phyloP scores from a whole-genome alignment of 139 green algal species.

The Closterium sp. region DNA sequence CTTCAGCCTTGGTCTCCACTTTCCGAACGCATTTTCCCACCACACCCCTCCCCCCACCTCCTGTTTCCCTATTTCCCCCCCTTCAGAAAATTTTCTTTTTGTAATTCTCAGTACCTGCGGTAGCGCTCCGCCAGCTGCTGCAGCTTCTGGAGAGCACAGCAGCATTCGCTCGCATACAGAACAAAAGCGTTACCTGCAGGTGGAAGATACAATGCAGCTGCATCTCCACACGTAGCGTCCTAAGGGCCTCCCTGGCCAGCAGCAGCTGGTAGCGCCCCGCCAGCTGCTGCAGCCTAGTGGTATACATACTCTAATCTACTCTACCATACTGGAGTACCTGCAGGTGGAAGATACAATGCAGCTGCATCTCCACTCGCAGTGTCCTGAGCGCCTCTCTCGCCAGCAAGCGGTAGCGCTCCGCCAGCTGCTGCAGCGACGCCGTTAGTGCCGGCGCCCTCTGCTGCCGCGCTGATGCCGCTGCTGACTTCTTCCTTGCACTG shows the following conservation, averaged over 20 bases:
- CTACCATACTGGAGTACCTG: slow-evolving; percentile 19
- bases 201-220: slow-evolving; percentile 43
- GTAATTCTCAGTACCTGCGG: neutral
- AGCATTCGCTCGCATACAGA: neutral
- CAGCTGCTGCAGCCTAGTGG: neutral
- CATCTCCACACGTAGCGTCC: slow-evolving; percentile 15
- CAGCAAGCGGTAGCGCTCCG: slow-evolving; percentile 9
- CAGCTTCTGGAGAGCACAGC: neutral
- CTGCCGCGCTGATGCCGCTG: neutral
- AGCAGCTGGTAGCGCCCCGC: neutral
- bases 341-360: slow-evolving; percentile 42
- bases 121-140: neutral
- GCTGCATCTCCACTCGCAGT: slow-evolving; percentile 44
- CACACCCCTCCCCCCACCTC: no score
- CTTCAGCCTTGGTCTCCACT: no score
- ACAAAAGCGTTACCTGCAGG: neutral
- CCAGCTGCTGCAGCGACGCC: slow-evolving; percentile 1
- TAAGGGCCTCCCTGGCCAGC: slow-evolving; percentile 2
- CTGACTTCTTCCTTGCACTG: neutral
- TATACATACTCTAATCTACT: no score
- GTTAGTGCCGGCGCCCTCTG: slow-evolving; percentile 11
- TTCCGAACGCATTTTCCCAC: no score
- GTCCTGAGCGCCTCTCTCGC: slow-evolving; percentile 22
- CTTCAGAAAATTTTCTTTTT: no score
- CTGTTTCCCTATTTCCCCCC: no score